These are phyloP conservation scores for Eragrostis tef DNA, from an alignment of 202 grass and related monocot species.

Conservation along the genomic window DNA sequence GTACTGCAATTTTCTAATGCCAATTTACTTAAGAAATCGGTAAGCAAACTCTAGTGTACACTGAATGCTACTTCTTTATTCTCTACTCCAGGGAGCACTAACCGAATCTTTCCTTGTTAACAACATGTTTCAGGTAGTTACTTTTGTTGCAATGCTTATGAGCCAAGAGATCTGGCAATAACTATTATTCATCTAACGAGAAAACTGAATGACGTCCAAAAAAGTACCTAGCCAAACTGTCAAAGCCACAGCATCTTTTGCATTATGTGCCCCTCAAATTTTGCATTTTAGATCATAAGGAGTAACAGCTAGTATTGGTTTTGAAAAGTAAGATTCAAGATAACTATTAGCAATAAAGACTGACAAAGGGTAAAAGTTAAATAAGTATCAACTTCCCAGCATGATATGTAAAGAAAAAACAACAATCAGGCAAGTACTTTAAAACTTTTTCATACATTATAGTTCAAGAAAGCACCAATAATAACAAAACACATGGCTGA, in stretches of 20 bases:
- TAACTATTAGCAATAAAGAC: background rate
- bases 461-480: background rate
- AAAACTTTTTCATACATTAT: background rate
- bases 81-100: background rate
- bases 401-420: background rate
- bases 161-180: background rate
- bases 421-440: background rate
- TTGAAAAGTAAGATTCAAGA: background rate
- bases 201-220: background rate
- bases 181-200: conserved; percentile 9
- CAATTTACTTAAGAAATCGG: background rate
- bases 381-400: background rate
- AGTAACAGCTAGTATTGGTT: background rate
- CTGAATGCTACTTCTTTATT: background rate
- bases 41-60: background rate
- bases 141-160: conserved; percentile 8
- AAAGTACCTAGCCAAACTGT: background rate
- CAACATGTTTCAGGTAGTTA: background rate
- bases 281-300: background rate
- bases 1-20: background rate
- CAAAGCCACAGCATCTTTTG: background rate
- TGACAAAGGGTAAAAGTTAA: background rate
- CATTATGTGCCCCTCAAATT: background rate
- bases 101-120: background rate
- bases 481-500: background rate